phyloP scores from a whole-genome alignment of 2,329 filamentous ascomycete species.

The Myriosclerotinia scirpicola region DNA sequence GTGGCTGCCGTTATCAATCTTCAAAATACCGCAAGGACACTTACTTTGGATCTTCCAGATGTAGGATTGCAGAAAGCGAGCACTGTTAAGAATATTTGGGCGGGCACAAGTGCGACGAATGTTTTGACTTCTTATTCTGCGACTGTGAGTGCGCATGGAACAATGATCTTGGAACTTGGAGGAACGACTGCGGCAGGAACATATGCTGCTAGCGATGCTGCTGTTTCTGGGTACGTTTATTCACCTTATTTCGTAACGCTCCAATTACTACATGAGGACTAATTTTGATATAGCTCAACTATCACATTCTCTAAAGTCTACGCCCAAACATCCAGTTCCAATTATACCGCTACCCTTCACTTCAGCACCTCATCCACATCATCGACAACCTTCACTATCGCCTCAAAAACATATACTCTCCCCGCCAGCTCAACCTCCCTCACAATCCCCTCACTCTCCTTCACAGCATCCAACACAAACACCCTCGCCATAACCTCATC shows the following conservation, averaged over 20 bases:
- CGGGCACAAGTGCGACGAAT: constrained; percentile 22
- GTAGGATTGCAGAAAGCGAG: constrained; percentile 33
- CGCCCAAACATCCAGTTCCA: constrained; percentile 29
- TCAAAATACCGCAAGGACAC: constrained; percentile 24
- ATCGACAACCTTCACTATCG: constrained; percentile 26
- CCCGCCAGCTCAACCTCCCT: constrained; percentile 22
- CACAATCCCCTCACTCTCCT: constrained; percentile 24
- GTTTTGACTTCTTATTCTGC: constrained; percentile 33
- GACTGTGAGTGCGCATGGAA: constrained; percentile 32
- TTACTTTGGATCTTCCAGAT: constrained; percentile 35
- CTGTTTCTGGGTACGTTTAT: constrained; percentile 26
- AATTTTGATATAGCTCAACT: constrained; percentile 24
- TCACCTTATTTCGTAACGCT: background rate
- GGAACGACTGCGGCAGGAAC: constrained; percentile 24
- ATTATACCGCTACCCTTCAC: constrained; percentile 28
- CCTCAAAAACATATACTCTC: constrained; percentile 25
- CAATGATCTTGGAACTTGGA: constrained; percentile 32
- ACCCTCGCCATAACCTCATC: constrained; percentile 26
- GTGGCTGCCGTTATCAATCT: constrained; percentile 35
- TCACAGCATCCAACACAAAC: constrained; percentile 30
- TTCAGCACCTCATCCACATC: constrained; percentile 24
- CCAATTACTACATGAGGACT: background rate
- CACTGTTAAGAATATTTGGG: constrained; percentile 35
- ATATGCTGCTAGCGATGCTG: constrained; percentile 28
- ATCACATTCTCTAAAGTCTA: constrained; percentile 31